Evolutionary conservation across 495 filamentous ascomycete species (phyloP), one percentile per base, ranked within the genome.

Genomic region (Corynascus novoguineensis): DNA sequence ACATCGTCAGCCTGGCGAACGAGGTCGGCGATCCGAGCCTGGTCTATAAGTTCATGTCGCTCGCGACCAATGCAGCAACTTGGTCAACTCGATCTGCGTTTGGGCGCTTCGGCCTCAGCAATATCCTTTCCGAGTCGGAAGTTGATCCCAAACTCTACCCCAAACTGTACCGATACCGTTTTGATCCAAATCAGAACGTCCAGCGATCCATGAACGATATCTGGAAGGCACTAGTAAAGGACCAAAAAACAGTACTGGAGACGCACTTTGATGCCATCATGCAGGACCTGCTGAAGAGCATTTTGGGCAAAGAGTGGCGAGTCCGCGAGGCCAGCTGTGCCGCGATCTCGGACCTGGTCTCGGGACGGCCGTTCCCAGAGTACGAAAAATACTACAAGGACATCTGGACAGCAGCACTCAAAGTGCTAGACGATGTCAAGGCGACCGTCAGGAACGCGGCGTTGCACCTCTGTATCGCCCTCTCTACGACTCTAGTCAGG

Each of bases 51-150:
- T 96, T 97, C 69, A 98, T 98, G 93, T 89, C 90, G 0, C 73
- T 98, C 57, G 93, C 93, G 3, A 86, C 89, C 1, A 93, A 96
- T 60, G 95, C 95, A 53, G 89, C 92, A 0, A 89, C 95, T 31
- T 98, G 93, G 93, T 90, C 90, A 3, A 95, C 89, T 21, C 83
- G 93, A 22, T 92, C 93, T 2, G 92, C 93, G 1, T 96, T 98
- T 70, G 92, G 93, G 15, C 82, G 91, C 15, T 95, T 97, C 60
- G 93, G 93, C 2, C 80, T 98, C 53, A 92, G 88, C 65, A 92
- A 81, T 54, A 91, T 98, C 47, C 81, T 98, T 45, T 93, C 90
- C 14, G 88, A 92, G 53, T 89, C 90, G 0, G 89, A 87, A 60
- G 78, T 91, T 14, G 95, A 97, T 61, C 89, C 90, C 2, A 97